Percentiles rank a stretch among this genome's conserved stretches.
phyloP scores from a whole-genome alignment of 2,329 filamentous ascomycete species.

The Talaromyces sp. region DNA sequence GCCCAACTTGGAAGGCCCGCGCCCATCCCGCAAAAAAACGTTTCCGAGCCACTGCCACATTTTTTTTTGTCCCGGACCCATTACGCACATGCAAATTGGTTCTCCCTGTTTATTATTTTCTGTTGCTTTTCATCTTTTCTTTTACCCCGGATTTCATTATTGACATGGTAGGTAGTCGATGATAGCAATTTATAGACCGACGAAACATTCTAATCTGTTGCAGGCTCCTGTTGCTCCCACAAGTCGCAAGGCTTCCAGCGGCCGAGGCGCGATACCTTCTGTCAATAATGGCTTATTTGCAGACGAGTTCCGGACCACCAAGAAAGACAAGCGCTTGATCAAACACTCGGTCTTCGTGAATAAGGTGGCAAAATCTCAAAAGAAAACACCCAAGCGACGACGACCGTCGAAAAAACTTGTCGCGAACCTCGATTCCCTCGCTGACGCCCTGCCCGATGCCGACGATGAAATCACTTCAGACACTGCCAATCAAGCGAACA shows the following conservation, averaged over 20 bases:
- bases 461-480: constrained; percentile 46
- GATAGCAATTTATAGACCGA: neutral
- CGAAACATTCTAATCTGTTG: neutral
- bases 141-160: neutral
- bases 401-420: constrained; percentile 72
- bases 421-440: constrained; percentile 68
- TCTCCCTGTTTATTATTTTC: neutral
- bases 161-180: constrained; percentile 6
- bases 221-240: constrained; percentile 14
- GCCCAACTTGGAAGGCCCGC: neutral
- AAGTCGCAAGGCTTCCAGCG: constrained; percentile 12
- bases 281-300: constrained; percentile 20
- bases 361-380: constrained; percentile 61
- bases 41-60: constrained; percentile 1
- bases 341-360: constrained; percentile 76
- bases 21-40: neutral
- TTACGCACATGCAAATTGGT: neutral
- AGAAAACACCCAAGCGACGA: constrained; percentile 57
- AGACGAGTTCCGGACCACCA: constrained; percentile 60
- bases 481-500: constrained; percentile 52
- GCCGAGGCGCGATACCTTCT: constrained; percentile 14
- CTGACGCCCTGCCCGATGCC: constrained; percentile 69
- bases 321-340: constrained; percentile 76
- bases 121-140: neutral
- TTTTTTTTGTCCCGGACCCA: neutral